Conservation (phyloP, 1,139 yeast genomes). For the Candida tetrigidarum region DNA sequence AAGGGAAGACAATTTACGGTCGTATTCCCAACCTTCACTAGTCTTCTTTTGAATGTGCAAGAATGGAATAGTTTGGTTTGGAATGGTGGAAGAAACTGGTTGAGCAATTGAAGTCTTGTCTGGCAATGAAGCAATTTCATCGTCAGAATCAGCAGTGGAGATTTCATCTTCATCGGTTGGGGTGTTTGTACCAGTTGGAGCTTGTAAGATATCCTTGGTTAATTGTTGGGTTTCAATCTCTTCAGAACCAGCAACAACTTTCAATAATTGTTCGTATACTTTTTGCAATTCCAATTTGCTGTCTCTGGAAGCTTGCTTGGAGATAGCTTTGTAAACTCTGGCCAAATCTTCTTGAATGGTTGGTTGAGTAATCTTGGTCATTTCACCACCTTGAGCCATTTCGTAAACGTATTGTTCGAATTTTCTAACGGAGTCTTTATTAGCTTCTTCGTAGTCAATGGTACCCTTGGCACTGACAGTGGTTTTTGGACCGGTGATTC, state of each 20-base stretch:
- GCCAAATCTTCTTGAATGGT: slow-evolving; percentile 85
- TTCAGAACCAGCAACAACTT: slow-evolving; percentile 68
- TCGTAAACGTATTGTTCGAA: slow-evolving; percentile 94
- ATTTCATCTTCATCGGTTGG: slow-evolving; percentile 53
- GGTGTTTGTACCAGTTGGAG: slow-evolving; percentile 40
- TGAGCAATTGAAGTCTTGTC: slow-evolving; percentile 69
- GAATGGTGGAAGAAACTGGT: slow-evolving; percentile 74
- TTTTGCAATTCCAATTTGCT: slow-evolving; percentile 80
- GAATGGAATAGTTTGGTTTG: slow-evolving; percentile 92
- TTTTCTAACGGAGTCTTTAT: slow-evolving; percentile 91
- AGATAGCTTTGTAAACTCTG: slow-evolving; percentile 79
- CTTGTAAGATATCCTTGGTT: slow-evolving; percentile 44
- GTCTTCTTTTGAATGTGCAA: slow-evolving; percentile 84
- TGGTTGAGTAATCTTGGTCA: slow-evolving; percentile 71
- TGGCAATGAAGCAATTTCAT: slow-evolving; percentile 84
- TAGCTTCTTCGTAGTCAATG: slow-evolving; percentile 79
- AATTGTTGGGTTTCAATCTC: slow-evolving; percentile 61
- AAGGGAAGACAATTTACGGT: slow-evolving; percentile 71
- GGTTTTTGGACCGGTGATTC: slow-evolving; percentile 96
- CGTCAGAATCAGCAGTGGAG: slow-evolving; percentile 46
- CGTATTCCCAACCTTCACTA: slow-evolving; percentile 84
- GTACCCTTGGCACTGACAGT: slow-evolving; percentile 87
- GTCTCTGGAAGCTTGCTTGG: slow-evolving; percentile 66
- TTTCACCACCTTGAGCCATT: slow-evolving; percentile 94
- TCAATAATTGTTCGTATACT: slow-evolving; percentile 77